Conservation (phyloP, 2,329 filamentous ascomycete species). For the Xylaria sp. region DNA sequence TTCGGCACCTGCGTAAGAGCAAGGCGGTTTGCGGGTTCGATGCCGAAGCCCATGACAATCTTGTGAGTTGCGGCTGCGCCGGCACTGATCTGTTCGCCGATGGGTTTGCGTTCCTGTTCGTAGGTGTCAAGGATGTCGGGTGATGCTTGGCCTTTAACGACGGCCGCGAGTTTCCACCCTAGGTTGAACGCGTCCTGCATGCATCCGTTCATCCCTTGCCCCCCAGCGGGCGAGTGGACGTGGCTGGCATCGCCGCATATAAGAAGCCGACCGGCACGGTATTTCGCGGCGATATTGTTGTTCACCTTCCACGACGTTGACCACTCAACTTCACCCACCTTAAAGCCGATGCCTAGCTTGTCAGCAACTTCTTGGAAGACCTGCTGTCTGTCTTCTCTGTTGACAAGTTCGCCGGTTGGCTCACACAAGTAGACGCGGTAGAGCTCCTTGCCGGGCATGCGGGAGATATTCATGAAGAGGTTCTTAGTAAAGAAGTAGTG, state of each 20-base stretch:
- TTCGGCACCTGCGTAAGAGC: background rate
- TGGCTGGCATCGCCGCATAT: constrained; percentile 69
- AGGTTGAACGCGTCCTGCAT: constrained; percentile 72
- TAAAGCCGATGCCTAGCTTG: constrained; percentile 6
- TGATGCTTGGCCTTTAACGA: constrained; percentile 3
- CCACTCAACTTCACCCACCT: constrained; percentile 5
- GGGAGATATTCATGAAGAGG: constrained; percentile 3
- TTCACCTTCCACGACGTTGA: background rate
- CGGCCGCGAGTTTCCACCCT: constrained; percentile 57
- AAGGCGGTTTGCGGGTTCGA: constrained; percentile 6
- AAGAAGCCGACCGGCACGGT: constrained; percentile 21
- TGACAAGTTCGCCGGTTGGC: constrained; percentile 1
- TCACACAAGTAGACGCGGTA: constrained; percentile 13
- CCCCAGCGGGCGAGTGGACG: constrained; percentile 77
- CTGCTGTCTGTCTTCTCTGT: constrained; percentile 9
- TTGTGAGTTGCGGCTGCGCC: constrained; percentile 15
- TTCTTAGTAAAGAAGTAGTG: constrained; percentile 16
- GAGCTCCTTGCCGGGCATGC: constrained; percentile 13
- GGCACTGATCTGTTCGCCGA: constrained; percentile 20
- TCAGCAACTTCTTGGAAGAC: constrained; percentile 16
- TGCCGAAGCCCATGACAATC: constrained; percentile 18
- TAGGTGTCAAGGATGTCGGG: constrained; percentile 26
- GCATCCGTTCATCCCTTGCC: constrained; percentile 73
- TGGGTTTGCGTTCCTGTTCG: constrained; percentile 22
- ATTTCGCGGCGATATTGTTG: constrained; percentile 10